phyloP scores from a whole-genome alignment of 2,329 filamentous ascomycete genomes.

The Fonsecaea pedrosoi region DNA sequence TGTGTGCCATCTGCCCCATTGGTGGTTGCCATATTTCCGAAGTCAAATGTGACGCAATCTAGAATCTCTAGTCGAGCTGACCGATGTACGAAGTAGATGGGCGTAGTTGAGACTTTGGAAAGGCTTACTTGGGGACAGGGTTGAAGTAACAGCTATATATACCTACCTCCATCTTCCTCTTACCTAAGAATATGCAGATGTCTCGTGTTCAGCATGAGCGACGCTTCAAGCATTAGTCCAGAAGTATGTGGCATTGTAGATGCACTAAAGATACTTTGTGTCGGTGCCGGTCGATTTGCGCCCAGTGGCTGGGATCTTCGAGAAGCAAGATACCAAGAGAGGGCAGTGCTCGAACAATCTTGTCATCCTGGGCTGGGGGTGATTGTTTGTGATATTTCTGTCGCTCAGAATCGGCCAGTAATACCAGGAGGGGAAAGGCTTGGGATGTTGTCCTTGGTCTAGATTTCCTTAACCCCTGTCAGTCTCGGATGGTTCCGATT shows the following conservation, averaged over 20 bases:
- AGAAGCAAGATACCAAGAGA: background rate
- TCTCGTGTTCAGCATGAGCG: background rate
- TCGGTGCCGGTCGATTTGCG: background rate
- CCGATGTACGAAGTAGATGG: background rate
- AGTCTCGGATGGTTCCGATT: background rate
- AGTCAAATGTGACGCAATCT: background rate
- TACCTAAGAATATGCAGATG: background rate
- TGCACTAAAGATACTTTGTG: background rate
- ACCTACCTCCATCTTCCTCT: background rate
- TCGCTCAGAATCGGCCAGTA: background rate
- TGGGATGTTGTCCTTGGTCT: background rate
- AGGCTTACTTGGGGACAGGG: background rate
- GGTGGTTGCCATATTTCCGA: constrained; percentile 30
- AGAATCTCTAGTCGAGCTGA: background rate
- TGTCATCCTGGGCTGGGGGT: background rate
- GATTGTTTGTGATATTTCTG: background rate
- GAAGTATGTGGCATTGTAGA: background rate
- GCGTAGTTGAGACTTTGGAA: background rate
- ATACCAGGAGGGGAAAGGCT: background rate
- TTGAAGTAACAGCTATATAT: background rate
- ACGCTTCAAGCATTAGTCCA: background rate
- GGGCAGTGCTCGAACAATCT: background rate
- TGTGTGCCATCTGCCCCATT: constrained; percentile 28
- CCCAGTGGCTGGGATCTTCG: background rate
- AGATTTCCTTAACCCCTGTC: background rate